Evolutionary conservation across 495 filamentous ascomycete species (phyloP), one percentile per base, ranked within the genome.

Genomic region (Tuber calosporum): DNA sequence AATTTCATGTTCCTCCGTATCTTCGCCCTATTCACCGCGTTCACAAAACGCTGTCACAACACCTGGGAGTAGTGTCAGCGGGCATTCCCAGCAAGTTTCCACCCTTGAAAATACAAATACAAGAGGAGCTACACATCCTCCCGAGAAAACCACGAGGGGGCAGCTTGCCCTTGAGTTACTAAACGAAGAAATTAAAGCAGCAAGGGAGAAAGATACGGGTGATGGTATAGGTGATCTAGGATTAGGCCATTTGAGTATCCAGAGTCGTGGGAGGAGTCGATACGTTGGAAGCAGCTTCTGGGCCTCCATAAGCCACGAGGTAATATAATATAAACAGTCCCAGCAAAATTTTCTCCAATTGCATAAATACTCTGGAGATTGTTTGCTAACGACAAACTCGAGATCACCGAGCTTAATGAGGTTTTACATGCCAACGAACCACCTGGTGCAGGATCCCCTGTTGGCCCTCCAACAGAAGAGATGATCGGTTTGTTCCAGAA

Each of bases 251-350:
- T 81, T 98, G 77, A 91, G 96, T 1, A 86, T 97, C 67, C 92
- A 92, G 74, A 91, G 96, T 78, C 86, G 88, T 68, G 90, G 90
- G 4, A 89, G 88, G 76, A 92, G 89, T 77, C 86, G 92, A 80
- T 97, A 97, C 83, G 90, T 97, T 73, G 94, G 91, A 81, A 94
- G 90, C 82, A 89, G 89, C 22, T 92, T 97, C 69, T 97, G 93
- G 94, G 89, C 90, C n/a, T 92, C 88, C 75, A 84, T 97, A 66
- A 92, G 89, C 69, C 92, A 94, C 73, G 93, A 97, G 87, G 93
- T 93, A 81, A 69, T 80, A 74, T 62, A 20, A 26, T 41, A 39
- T 45, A 71, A 34, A 45, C 67, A 8, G 15, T 67, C 30, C 62
- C 68, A 42, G 53, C 26, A 7, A 4, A 72, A 36, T 19, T 26